Base-by-base conservation (phyloP, 2,329 filamentous ascomycete species). In the Teratosphaeria pseudoeucalypti region DNA sequence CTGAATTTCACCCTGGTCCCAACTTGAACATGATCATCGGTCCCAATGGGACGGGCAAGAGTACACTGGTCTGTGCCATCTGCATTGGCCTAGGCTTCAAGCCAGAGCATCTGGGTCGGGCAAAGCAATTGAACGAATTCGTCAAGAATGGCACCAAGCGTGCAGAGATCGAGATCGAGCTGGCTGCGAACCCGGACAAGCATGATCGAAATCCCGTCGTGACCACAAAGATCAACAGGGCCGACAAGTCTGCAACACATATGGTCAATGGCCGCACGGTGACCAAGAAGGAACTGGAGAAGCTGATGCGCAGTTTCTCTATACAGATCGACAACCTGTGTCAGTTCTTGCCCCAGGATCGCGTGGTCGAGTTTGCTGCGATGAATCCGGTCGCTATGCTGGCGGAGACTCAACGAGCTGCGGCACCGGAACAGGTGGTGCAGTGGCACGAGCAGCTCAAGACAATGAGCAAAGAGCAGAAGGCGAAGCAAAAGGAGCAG, bases 251-350 rank as follows among this genome's bases (percentile, higher is more conserved):
- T 65, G 85, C 86, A 34, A 82, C 83, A n/a, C 99, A 88, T 77
- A 87, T 81, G 70, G 72, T 97, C 34, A 87, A 96, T 70, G 86
- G 85, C 49, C 82, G 79, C 63, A 80, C 79, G 5, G 79, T 80
- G 10, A 73, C 73, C 1, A 82, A 85, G 63, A 87, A 86, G 67
- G 79, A 79, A 3, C 81, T 97, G 6, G 80, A 87, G 66, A 75
- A 79, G 10, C 76, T 96, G 55, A 88, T 87, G 62, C 82, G 79
- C 61, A 81, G 80, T 10, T 85, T 95, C 68, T 87, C 87, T 55
- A 97, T 99, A 57, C 94, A 99, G 73, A 90, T 97, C 64, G 94
- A 99, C 77, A 99, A 99, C 67, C 80, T 99, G 2, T 99, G 94
- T 72, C 94, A 99, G 72, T 99, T 99, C 68, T 77, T 99, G 53